A percentile compares a stretch with the other conserved stretches of the same genome.
phyloP scores from a whole-genome alignment of 805 yeast genomes.

The Blastobotrys attinorum region DNA sequence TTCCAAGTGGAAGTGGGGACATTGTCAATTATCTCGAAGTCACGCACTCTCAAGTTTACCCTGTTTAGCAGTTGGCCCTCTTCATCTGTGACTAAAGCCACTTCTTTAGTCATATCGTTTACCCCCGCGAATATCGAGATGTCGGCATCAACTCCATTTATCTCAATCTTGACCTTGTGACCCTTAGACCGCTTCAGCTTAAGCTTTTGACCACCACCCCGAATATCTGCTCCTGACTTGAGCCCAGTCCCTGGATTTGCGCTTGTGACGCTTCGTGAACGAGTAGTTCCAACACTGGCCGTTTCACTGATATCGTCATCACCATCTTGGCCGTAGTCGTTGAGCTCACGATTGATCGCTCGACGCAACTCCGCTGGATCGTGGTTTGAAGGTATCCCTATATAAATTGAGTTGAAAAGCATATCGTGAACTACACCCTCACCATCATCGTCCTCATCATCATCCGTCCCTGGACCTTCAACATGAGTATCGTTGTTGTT shows the following conservation, averaged over 20 bases:
- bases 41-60: constrained; percentile 42
- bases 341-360: constrained; percentile 44
- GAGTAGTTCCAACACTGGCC: constrained; percentile 10
- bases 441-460: constrained; percentile 5
- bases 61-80: constrained; percentile 42
- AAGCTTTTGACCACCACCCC: constrained; percentile 26
- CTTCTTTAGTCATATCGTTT: constrained; percentile 29
- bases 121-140: constrained; percentile 38
- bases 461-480: constrained; percentile 9
- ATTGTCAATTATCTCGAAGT: constrained; percentile 62
- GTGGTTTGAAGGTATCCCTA: constrained; percentile 45
- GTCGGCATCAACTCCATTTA: constrained; percentile 44
- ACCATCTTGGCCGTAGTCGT: constrained; percentile 32
- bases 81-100: constrained; percentile 21
- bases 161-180: constrained; percentile 52
- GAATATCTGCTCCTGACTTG: not conserved
- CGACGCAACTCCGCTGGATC: constrained; percentile 40
- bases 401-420: constrained; percentile 71
- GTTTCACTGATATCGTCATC: constrained; percentile 17
- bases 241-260: not conserved
- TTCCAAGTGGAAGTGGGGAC: constrained; percentile 89
- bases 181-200: constrained; percentile 55
- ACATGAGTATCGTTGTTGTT: constrained; percentile 4
- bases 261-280: not conserved
- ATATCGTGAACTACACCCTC: constrained; percentile 45